Percentiles rank a stretch among this genome's conserved stretches.
These are phyloP conservation scores for Pelagophyceae sp. DNA, from an alignment of 352 stramenopile species.

Conservation along the genomic window DNA sequence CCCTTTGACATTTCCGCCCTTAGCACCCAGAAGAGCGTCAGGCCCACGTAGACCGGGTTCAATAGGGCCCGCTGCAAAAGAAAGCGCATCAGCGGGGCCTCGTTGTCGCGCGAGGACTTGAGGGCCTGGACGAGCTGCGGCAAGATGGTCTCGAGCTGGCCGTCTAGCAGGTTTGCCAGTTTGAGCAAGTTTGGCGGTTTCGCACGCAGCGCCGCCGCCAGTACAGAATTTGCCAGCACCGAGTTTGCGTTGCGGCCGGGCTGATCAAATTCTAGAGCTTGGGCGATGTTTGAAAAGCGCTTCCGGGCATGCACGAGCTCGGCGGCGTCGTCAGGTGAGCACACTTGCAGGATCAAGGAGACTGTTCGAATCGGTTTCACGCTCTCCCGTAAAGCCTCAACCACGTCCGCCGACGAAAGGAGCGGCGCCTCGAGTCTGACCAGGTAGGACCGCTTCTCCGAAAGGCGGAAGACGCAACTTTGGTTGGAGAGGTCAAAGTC, in stretches of 20 bases:
- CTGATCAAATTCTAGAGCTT: background rate
- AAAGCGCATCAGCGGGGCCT: constrained; percentile 43
- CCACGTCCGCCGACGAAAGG: background rate
- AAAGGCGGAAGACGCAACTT: background rate
- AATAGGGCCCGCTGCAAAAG: constrained; percentile 40
- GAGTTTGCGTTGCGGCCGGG: too few relatives aligned
- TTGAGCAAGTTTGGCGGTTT: background rate
- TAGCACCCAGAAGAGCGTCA: constrained; percentile 47
- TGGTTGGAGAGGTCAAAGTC: background rate
- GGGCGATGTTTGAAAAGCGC: background rate
- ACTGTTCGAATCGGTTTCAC: background rate
- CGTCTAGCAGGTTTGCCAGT: background rate
- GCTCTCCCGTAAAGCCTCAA: background rate
- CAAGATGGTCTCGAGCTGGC: background rate
- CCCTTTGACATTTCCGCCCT: constrained; percentile 36
- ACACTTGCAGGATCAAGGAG: background rate
- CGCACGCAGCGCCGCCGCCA: background rate
- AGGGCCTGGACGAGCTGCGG: constrained; percentile 12
- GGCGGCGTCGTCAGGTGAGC: background rate
- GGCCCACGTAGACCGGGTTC: constrained; percentile 37
- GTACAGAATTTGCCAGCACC: too few relatives aligned
- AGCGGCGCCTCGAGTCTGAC: background rate
- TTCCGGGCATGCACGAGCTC: background rate
- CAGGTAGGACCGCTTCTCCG: background rate
- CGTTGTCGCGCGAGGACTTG: constrained; percentile 11